Evolutionary conservation across 352 stramenopile genomes (phyloP), one percentile per base, ranked within the genome.

Genomic region (Phytophthora tubulina): DNA sequence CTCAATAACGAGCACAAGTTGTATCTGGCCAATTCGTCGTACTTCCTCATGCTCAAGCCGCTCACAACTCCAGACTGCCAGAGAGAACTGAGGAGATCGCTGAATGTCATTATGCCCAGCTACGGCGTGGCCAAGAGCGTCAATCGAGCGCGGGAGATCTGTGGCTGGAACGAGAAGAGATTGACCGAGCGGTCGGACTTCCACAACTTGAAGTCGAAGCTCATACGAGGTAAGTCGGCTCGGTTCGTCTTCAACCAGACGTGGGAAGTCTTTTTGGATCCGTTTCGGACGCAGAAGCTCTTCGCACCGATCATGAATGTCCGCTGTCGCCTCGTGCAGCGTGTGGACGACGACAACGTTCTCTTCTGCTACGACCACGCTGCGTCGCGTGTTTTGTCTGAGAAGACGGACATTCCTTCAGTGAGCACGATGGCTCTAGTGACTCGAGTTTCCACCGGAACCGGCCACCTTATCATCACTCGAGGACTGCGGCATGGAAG

Each of bases 311-410:
- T 70, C 10, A 71, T 76, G 70, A 63, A 72, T 53, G 67, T 76
- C 15, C 48, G 63, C 7, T 69, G 68, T 32, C 74, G 74, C 4
- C 63, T 81, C 2, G 70, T 78, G 21, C 74, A 81, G 39, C 73
- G 64, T 30, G 55, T 81, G n/a, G 66, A 81, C 31, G 74, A 78
- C 13, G 55, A 76, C 61, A 78, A 81, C 44, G 35, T 69, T 4
- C 65, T 81, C 45, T 76, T 81, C 32, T 75, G 73, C 35, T 72
- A 78, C 41, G 74, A 81, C 49, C 57, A 75, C 27, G 67, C 59
- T 35, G 60, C 71, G 6, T 72, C 69, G 57, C 62, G 54, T 38
- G 63, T 74, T 11, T 63, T 76, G 17, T 68, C 69, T 10, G 66
- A 78, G 48, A 74, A 72, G 72, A 66, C 55, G 17, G 72, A 76